Evolutionary conservation across 2,329 filamentous ascomycete species (phyloP).

Genomic region (Aspergillus fructus): DNA sequence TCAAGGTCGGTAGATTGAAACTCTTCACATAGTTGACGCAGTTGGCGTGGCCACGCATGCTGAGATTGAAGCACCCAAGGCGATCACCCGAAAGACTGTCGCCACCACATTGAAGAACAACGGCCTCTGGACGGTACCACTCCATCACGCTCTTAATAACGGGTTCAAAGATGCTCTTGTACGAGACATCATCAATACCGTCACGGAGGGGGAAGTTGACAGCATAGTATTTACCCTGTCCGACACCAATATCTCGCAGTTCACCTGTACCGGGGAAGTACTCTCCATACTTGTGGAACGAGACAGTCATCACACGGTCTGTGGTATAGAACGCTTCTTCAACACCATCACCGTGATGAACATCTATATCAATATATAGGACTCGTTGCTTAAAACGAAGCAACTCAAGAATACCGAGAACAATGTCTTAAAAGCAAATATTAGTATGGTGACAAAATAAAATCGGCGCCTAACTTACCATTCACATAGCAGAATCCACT

Average conservation of each 20-base stretch:
- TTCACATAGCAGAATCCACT: constrained; percentile 99
- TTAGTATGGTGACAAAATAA: constrained; percentile 11
- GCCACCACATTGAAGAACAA: constrained; percentile 68
- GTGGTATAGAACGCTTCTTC: constrained; percentile 72
- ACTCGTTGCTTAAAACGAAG: constrained; percentile 64
- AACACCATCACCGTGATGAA: constrained; percentile 67
- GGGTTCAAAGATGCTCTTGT: constrained; percentile 68
- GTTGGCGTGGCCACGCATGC: constrained; percentile 69
- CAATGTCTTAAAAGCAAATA: constrained; percentile 52
- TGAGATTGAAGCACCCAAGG: constrained; percentile 68
- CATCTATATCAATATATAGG: constrained; percentile 67
- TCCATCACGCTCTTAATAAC: constrained; percentile 68
- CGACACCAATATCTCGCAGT: constrained; percentile 66
- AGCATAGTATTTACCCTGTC: constrained; percentile 65
- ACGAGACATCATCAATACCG: constrained; percentile 66
- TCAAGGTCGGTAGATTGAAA: constrained; percentile 64
- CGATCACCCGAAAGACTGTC: constrained; percentile 67
- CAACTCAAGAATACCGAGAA: constrained; percentile 65
- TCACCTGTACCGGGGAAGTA: constrained; percentile 71
- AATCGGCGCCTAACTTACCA: constrained; percentile 42
- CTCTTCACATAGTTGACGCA: constrained; percentile 69
- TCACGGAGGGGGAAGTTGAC: constrained; percentile 70
- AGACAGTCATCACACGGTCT: constrained; percentile 69
- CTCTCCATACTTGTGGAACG: constrained; percentile 72
- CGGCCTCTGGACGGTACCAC: constrained; percentile 65